Conservation (phyloP, 129 eudicot genomes). For the Gnaphalium uliginosum region DNA sequence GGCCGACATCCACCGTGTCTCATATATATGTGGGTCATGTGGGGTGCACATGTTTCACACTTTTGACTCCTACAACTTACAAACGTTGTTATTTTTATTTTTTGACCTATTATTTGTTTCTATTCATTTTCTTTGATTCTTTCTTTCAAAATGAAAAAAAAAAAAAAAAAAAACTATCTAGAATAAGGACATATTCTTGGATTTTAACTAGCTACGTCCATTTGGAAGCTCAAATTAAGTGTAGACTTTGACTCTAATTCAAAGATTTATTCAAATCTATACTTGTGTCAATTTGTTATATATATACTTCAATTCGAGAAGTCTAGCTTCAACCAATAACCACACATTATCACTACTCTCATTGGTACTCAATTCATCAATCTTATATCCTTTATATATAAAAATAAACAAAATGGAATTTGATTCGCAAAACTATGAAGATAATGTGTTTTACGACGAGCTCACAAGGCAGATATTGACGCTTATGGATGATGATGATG, state of each 20-base stretch:
- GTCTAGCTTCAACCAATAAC: not conserved
- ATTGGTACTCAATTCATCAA: not conserved
- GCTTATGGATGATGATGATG: slow-evolving; percentile 53
- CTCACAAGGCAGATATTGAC: slow-evolving; percentile 55
- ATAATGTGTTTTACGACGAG: slow-evolving; percentile 46
- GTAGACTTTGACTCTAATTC: slow-evolving; percentile 20
- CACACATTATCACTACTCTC: slow-evolving; percentile 7
- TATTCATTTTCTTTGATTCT: slow-evolving; percentile 23
- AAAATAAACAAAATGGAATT: slow-evolving; percentile 16
- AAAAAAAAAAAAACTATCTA: too few relatives aligned
- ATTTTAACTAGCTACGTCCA: slow-evolving; percentile 23
- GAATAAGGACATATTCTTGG: slow-evolving; percentile 26
- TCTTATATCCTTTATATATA: not conserved
- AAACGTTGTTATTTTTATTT: not conserved
- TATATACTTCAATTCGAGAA: slow-evolving; percentile 12
- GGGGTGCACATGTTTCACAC: slow-evolving; percentile 7
- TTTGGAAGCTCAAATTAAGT: slow-evolving; percentile 18
- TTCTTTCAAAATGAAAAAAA: slow-evolving; percentile 26
- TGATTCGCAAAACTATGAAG: slow-evolving; percentile 17
- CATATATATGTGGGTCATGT: not conserved
- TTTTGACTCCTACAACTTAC: slow-evolving; percentile 21
- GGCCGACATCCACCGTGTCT: slow-evolving; percentile 31
- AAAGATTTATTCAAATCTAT: slow-evolving; percentile 17
- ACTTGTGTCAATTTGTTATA: slow-evolving; percentile 1
- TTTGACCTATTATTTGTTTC: slow-evolving; percentile 24